phyloP scores from a whole-genome alignment of 805 yeast species.

The Torulaspora maleeae region DNA sequence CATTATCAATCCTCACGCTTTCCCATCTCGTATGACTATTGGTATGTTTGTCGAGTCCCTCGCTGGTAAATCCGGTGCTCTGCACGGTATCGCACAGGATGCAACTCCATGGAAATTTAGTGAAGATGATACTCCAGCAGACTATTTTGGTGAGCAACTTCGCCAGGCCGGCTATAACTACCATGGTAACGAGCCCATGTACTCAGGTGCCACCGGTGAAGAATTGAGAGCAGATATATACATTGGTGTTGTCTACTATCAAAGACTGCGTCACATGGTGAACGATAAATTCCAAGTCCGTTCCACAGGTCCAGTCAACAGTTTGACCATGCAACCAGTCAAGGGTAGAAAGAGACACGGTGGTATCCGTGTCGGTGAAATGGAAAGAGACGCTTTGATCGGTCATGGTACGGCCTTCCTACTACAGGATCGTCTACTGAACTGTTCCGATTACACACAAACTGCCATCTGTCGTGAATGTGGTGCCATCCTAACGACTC shows the following conservation, averaged over 20 bases:
- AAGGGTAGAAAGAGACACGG: conserved; percentile 98
- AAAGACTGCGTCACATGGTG: conserved; percentile 98
- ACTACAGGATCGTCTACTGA: conserved; percentile 88
- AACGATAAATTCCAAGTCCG: conserved; percentile 99
- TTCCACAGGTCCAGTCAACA: conserved; percentile 96
- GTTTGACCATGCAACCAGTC: conserved; percentile 98
- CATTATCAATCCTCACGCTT: conserved; percentile 97
- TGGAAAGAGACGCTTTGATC: conserved; percentile 98
- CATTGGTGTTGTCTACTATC: conserved; percentile 95
- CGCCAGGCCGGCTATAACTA: conserved; percentile 85
- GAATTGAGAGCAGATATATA: conserved; percentile 94
- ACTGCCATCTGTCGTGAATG: conserved; percentile 85
- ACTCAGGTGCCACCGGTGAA: conserved; percentile 97
- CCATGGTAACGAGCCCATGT: conserved; percentile 98
- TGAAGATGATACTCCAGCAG: conserved; percentile 94
- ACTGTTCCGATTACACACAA: conserved; percentile 94
- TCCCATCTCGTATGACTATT: conserved; percentile 99
- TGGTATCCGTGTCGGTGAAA: conserved; percentile 99
- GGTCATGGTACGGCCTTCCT: conserved; percentile 97
- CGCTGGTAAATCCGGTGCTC: conserved; percentile 98
- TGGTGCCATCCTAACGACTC: conserved; percentile 88
- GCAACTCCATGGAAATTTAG: conserved; percentile 94
- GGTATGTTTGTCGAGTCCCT: conserved; percentile 98
- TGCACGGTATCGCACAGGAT: conserved; percentile 96
- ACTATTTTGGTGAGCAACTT: conserved; percentile 93